These are phyloP conservation scores for Bauhinia variegata DNA, from an alignment of 306 rosid genomes.

Conservation along the genomic window DNA sequence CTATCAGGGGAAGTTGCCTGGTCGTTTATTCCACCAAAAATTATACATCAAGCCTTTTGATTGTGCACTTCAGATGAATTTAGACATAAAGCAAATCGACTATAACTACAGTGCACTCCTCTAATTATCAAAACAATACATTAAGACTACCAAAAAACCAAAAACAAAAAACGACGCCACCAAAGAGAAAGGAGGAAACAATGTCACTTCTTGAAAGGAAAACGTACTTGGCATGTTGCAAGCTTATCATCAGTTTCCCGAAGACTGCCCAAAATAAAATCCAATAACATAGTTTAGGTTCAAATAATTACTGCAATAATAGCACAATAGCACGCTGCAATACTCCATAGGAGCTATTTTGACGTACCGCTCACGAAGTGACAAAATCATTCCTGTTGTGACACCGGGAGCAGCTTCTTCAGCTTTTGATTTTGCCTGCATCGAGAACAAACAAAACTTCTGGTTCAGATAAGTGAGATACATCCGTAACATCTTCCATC, in stretches of 20 bases:
- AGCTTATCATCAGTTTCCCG: no score
- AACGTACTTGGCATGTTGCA: no score
- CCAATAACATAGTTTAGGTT: constrained; percentile 4
- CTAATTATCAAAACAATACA: no score
- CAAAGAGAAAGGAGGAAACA: constrained; percentile 26
- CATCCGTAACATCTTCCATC: constrained; percentile 10
- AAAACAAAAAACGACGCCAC: no score
- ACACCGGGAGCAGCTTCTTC: constrained; percentile 92
- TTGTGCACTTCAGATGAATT: no score
- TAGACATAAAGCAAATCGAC: no score
- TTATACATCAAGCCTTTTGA: no score
- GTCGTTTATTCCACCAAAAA: no score
- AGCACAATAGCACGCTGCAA: neutral
- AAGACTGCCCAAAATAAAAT: constrained; percentile 68
- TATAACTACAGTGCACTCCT: no score
- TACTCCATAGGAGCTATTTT: no score
- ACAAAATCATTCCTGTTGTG: constrained; percentile 93
- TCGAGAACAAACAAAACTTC: constrained; percentile 10
- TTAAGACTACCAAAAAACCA: no score
- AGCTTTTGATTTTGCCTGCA: constrained; percentile 58
- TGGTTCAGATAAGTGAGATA: neutral
- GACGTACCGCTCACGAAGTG: constrained; percentile 99
- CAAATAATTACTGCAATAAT: constrained; percentile 17
- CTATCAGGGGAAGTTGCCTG: no score
- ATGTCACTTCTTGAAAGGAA: constrained; percentile 18